Base-by-base conservation (phyloP, 345 rosid genomes). In the Eucalyptus pauciflora region DNA sequence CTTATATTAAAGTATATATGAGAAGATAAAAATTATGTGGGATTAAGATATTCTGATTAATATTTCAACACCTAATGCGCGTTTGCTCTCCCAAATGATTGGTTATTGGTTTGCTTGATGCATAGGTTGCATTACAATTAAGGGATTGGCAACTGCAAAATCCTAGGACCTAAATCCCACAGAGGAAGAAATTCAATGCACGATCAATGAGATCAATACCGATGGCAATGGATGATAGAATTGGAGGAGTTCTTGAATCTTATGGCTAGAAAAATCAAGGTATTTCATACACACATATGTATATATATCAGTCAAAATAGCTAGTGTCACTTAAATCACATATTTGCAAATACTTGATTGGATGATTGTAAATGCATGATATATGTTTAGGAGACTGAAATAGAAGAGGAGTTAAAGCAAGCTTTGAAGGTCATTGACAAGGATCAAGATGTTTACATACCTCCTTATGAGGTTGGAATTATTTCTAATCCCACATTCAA, bases 251-350 rank as follows among this genome's bases (percentile, higher is more conserved):
- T 97, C 92, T 86, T 95, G 92, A 93, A 94, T 88, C 93, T 97
- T 88, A 93, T 96, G 95, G 93, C 94, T 13, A 94, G 92, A 51
- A 96, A 97, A 92, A 91, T 95, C 89, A 94, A 95, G 97, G 99
- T 92, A 76, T 20, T 18, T 3, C 56, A 51, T 51, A 18, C 24
- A 51, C 2, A 7, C 24, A 18, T 3, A 17, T 17, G 9, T 17
- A 51, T 52, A 52, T 52, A 52, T 52, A 52, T n/a, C n/a, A n/a
- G n/a, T 49, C 20, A 31, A 67, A 67, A 8, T 33, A 17, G 12
- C 13, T 8, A 69, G 10, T n/a, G 71, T 62, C 17, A 62, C 33
- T 62, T 62, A 29, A 13, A 64, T 60, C 29, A 15, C 17, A 50
- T 48, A 50, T 52, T 54, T 60, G 45, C 45, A 43, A 43, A 43